Percentiles rank a stretch among this genome's conserved stretches.
These are phyloP conservation scores for Gracilaria vermiculophylla DNA, from an alignment of 23 red algal species.

Conservation along the genomic window DNA sequence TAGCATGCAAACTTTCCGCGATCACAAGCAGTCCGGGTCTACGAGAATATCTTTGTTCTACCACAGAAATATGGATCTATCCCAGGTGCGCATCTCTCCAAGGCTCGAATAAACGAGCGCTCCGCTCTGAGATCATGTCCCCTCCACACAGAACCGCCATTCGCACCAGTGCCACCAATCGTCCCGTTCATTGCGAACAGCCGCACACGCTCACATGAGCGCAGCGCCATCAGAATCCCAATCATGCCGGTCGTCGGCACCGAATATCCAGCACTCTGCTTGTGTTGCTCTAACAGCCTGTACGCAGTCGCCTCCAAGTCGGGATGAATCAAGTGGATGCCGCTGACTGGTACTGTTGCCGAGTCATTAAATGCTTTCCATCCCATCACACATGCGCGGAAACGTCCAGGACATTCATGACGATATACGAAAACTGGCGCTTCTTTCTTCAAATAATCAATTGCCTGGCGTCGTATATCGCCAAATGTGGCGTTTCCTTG, in stretches of 20 bases:
- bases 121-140: constrained; percentile 21
- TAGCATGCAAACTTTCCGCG: too few relatives aligned
- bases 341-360: neutral
- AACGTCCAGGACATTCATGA: constrained; percentile 13
- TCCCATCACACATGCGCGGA: neutral
- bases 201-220: neutral
- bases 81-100: neutral
- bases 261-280: neutral
- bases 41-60: neutral
- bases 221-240: constrained; percentile 1
- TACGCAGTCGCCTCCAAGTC: neutral
- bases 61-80: too few relatives aligned
- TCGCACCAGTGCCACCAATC: neutral
- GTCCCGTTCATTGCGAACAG: constrained; percentile 34
- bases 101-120: neutral
- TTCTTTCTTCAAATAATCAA: neutral
- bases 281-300: neutral
- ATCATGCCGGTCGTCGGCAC: constrained; percentile 34
- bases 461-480: neutral
- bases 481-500: neutral
- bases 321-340: constrained; percentile 12
- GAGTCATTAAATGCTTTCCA: neutral
- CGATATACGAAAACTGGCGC: constrained; percentile 1
- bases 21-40: neutral
- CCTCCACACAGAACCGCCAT: constrained; percentile 11